phyloP scores from a whole-genome alignment of 345 rosid genomes.

The Salix brachista region DNA sequence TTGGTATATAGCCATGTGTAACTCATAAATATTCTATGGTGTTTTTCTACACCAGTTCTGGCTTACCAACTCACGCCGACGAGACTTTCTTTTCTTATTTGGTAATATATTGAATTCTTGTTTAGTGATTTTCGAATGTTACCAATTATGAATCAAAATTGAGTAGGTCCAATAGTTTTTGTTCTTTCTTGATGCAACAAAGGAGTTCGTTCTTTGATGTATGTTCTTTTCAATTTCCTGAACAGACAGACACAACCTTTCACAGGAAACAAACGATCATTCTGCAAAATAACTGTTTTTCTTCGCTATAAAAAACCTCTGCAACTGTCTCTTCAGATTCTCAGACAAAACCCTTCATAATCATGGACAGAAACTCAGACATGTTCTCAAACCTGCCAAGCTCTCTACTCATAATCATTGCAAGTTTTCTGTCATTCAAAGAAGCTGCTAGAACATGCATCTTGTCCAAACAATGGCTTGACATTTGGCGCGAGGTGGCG shows the following conservation, averaged over 20 bases:
- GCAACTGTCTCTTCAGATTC: not conserved
- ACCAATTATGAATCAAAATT: not conserved
- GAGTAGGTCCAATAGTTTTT: not conserved
- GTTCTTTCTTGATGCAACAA: not conserved
- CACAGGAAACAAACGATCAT: not conserved
- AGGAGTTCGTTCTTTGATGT: not conserved
- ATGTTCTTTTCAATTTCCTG: not conserved
- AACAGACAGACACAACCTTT: not conserved
- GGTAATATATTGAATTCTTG: not conserved
- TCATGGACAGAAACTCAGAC: slow-evolving; percentile 18
- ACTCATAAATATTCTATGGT: not conserved
- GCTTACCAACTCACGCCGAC: not conserved
- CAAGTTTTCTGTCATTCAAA: slow-evolving; percentile 35
- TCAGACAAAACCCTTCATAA: not conserved
- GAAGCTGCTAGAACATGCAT: slow-evolving; percentile 32
- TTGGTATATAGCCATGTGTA: not conserved
- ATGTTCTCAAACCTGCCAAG: slow-evolving; percentile 13
- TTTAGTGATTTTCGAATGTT: not conserved
- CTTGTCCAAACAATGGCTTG: slow-evolving; percentile 29
- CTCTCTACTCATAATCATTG: slow-evolving; percentile 13
- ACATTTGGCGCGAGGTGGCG: slow-evolving; percentile 12
- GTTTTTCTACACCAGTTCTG: not conserved
- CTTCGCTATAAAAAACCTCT: not conserved
- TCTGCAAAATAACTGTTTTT: not conserved
- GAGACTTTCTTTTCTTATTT: not conserved